A percentile compares a stretch with the other conserved stretches of the same genome.
These are phyloP conservation scores for Mortierella sp. DNA, from an alignment of 371 early-diverging fungal genomes.

Conservation along the genomic window DNA sequence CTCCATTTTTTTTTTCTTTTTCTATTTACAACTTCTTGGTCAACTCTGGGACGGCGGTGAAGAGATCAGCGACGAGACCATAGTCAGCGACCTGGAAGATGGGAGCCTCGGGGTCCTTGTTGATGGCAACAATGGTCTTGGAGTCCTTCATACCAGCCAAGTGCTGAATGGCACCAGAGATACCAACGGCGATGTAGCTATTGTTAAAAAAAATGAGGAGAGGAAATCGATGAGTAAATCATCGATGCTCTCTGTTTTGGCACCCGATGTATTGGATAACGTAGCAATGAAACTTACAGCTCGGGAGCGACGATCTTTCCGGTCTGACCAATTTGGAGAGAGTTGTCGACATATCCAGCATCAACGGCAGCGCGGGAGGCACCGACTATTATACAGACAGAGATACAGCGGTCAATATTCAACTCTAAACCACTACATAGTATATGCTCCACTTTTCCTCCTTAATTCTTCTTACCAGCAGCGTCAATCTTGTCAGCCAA, in stretches of 20 bases:
- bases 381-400: conserved; percentile 75
- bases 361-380: conserved; percentile 99
- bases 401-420: neutral
- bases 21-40: conserved; percentile 84
- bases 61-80: conserved; percentile 96
- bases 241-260: neutral
- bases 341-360: conserved; percentile 97
- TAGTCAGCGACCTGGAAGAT: conserved; percentile 99
- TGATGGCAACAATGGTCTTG: conserved; percentile 98
- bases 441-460: neutral
- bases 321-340: conserved; percentile 98
- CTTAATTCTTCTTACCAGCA: conserved; percentile 75
- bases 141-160: conserved; percentile 99
- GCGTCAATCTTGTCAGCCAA: conserved; percentile 96
- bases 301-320: conserved; percentile 98
- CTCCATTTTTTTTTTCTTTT: neutral
- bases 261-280: neutral
- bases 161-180: conserved; percentile 98
- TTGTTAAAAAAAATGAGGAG: conserved; percentile 16
- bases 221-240: neutral
- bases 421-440: neutral
- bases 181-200: conserved; percentile 95
- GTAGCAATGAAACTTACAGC: conserved; percentile 21
- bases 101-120: conserved; percentile 98
- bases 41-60: conserved; percentile 94